Conservation (phyloP, 495 filamentous ascomycete species). For the Penicillium macrosclerotiorum region DNA sequence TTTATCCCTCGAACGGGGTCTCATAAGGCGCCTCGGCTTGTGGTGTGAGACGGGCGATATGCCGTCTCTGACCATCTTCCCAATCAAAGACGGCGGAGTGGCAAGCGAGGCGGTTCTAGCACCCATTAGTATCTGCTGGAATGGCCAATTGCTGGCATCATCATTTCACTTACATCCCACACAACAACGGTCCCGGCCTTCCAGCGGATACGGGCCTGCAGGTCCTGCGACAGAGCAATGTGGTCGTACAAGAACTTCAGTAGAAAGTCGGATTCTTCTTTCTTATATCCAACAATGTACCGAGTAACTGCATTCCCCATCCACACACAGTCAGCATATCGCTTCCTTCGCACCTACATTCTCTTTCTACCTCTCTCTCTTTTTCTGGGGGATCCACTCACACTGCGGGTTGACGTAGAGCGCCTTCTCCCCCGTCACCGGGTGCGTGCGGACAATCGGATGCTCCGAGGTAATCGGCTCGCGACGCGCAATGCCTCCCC, state of each 20-base stretch:
- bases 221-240: slow-evolving; percentile 56
- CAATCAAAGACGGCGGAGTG: slow-evolving; percentile 81
- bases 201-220: slow-evolving; percentile 60
- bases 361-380: no score
- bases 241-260: slow-evolving; percentile 67
- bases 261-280: slow-evolving; percentile 64
- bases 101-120: slow-evolving; percentile 66
- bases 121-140: slow-evolving; percentile 8
- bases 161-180: slow-evolving; percentile 52
- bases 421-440: slow-evolving; percentile 69
- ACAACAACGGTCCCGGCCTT: slow-evolving; percentile 56
- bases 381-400: no score
- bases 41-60: slow-evolving; percentile 80
- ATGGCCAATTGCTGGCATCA: no score
- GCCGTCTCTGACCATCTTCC: slow-evolving; percentile 74
- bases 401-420: slow-evolving; percentile 85
- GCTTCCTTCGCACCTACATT: no score
- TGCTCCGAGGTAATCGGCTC: slow-evolving; percentile 55
- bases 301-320: slow-evolving; percentile 56
- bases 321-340: no score
- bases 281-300: slow-evolving; percentile 63
- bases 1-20: slow-evolving; percentile 50
- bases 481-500: slow-evolving; percentile 52
- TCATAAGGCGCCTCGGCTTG: slow-evolving; percentile 77
- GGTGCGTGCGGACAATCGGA: slow-evolving; percentile 62